These are phyloP conservation scores for Trichoderma oligosporum DNA, from an alignment of 2,329 filamentous ascomycete genomes.

Conservation along the genomic window DNA sequence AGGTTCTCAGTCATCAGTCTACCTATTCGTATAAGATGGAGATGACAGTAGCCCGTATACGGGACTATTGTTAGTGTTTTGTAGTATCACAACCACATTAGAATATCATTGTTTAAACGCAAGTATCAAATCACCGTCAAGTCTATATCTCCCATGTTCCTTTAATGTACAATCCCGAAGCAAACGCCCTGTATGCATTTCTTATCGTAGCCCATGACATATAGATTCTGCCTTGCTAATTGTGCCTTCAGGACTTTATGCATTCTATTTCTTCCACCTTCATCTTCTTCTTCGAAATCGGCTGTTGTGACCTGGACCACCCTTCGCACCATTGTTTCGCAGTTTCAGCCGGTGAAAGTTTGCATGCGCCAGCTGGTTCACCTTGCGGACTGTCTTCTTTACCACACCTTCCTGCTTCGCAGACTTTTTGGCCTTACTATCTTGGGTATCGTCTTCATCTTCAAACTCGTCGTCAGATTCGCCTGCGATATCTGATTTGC, in stretches of 20 bases:
- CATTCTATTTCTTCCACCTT: background rate
- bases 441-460: constrained; percentile 22
- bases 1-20: no score
- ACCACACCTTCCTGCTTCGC: constrained; percentile 42
- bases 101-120: background rate
- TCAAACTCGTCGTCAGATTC: constrained; percentile 20
- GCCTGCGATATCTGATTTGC: constrained; percentile 17
- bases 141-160: background rate
- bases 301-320: constrained; percentile 54
- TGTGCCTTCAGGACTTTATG: background rate
- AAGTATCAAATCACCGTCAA: background rate
- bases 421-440: constrained; percentile 23
- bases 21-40: no score
- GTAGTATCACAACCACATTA: background rate
- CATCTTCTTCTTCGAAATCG: constrained; percentile 51
- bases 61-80: background rate
- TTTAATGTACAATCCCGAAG: background rate
- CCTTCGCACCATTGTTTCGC: constrained; percentile 59
- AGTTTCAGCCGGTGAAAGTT: constrained; percentile 66
- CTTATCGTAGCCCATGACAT: background rate
- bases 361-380: constrained; percentile 60
- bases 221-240: background rate
- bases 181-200: constrained; percentile 16
- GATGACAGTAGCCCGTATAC: background rate
- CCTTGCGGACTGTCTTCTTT: constrained; percentile 54